These are phyloP conservation scores for Salix udensis DNA, from an alignment of 345 rosid genomes.

Conservation along the genomic window DNA sequence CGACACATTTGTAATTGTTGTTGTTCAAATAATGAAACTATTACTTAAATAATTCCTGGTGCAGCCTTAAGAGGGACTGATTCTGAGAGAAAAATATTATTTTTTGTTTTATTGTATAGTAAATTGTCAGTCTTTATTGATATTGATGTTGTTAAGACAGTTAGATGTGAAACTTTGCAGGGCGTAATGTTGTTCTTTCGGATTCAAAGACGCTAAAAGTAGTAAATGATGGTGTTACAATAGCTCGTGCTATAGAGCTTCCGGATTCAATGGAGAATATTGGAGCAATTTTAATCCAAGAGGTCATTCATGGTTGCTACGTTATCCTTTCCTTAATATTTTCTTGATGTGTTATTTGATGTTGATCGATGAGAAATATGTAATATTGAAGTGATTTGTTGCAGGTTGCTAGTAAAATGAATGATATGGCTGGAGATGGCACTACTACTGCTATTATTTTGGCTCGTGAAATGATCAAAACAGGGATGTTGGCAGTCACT, in stretches of 20 bases:
- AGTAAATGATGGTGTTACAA: constrained; percentile 84
- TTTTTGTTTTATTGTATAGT: too few species aligned
- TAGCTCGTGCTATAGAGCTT: constrained; percentile 67
- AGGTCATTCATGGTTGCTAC: constrained; percentile 74
- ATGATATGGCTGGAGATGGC: constrained; percentile 86
- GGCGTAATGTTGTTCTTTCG: constrained; percentile 71
- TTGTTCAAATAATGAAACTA: background rate
- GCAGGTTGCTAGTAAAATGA: constrained; percentile 82
- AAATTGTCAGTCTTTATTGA: background rate
- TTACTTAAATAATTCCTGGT: background rate
- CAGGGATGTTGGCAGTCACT: constrained; percentile 62
- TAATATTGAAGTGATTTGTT: constrained; percentile 19
- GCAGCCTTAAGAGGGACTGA: too few species aligned
- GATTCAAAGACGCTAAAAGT: constrained; percentile 57
- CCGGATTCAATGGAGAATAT: constrained; percentile 71
- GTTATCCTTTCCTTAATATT: constrained; percentile 8
- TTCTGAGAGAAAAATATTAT: too few species aligned
- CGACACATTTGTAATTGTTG: too few species aligned
- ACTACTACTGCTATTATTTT: constrained; percentile 79
- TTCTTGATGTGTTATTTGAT: background rate
- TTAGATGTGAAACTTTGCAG: constrained; percentile 37
- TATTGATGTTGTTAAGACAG: background rate
- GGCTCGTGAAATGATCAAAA: constrained; percentile 74
- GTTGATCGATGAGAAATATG: background rate
- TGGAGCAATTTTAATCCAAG: constrained; percentile 77